These are phyloP conservation scores for Scheffersomyces stipitis DNA, from an alignment of 805 yeast genomes.

Conservation along the genomic window DNA sequence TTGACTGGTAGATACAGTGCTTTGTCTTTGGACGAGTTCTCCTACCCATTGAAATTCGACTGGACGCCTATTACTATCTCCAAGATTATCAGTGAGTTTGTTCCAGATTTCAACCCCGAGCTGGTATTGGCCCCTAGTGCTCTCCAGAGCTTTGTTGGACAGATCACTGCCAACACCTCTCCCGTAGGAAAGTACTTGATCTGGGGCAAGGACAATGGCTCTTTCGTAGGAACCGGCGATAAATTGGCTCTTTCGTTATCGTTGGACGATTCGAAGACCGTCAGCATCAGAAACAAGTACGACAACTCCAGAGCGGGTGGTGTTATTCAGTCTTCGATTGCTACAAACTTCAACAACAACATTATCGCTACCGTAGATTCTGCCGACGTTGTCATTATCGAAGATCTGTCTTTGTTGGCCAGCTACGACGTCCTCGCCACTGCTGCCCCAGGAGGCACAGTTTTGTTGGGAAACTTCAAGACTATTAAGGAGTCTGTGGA, in stretches of 20 bases:
- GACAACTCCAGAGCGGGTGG: slow-evolving; percentile 80
- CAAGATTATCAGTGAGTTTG: slow-evolving; percentile 48
- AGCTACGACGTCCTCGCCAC: slow-evolving; percentile 63
- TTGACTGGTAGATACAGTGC: slow-evolving; percentile 42
- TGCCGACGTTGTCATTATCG: slow-evolving; percentile 67
- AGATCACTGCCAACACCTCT: slow-evolving; percentile 39
- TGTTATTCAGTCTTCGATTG: slow-evolving; percentile 64
- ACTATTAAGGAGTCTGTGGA: slow-evolving; percentile 36
- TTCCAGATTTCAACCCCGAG: slow-evolving; percentile 24
- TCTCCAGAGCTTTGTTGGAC: slow-evolving; percentile 19
- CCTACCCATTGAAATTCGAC: slow-evolving; percentile 49
- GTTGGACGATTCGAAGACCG: slow-evolving; percentile 51
- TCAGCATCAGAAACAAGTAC: slow-evolving; percentile 60
- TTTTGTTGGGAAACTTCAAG: slow-evolving; percentile 43
- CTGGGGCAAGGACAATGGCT: slow-evolving; percentile 70
- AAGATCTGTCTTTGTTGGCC: slow-evolving; percentile 53
- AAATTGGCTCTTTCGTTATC: slow-evolving; percentile 70
- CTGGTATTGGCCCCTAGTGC: slow-evolving; percentile 20
- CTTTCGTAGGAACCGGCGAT: slow-evolving; percentile 55
- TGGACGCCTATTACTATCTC: slow-evolving; percentile 58
- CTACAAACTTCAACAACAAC: slow-evolving; percentile 21
- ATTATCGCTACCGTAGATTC: slow-evolving; percentile 41
- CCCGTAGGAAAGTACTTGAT: slow-evolving; percentile 50
- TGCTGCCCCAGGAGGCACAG: slow-evolving; percentile 53
- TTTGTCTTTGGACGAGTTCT: slow-evolving; percentile 48